A percentile compares a stretch with the other conserved stretches of the same genome.
Evolutionary conservation across 1,284 basidiomycete species (phyloP).

Genomic region (Coriolopsis trogii): DNA sequence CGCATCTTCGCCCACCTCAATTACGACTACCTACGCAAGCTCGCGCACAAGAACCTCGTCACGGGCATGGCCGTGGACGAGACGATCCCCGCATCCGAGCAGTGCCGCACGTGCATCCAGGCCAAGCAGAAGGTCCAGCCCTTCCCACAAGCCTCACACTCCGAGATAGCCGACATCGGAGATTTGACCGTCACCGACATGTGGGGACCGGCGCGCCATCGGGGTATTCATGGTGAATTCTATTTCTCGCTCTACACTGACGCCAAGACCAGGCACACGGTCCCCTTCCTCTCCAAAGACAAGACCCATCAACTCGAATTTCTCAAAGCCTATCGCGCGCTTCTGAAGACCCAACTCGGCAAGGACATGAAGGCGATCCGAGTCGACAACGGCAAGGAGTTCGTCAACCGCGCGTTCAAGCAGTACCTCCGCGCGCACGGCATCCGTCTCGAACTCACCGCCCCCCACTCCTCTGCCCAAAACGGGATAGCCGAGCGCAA

Average conservation of each 20-base stretch:
- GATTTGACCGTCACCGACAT: conserved; percentile 40
- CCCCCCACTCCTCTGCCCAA: conserved; percentile 5
- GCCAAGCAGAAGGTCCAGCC: not conserved
- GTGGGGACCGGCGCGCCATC: conserved; percentile 38
- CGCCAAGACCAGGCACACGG: conserved; percentile 19
- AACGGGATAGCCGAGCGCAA: conserved; percentile 5
- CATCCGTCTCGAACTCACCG: not conserved
- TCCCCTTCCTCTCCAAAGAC: conserved; percentile 22
- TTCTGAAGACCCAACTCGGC: conserved; percentile 13
- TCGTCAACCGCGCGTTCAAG: conserved; percentile 10
- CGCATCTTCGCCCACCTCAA: conserved; percentile 2
- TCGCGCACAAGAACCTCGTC: not conserved
- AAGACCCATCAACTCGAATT: conserved; percentile 28
- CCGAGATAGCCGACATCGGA: conserved; percentile 29
- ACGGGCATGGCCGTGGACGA: conserved; percentile 5
- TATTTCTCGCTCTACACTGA: conserved; percentile 36
- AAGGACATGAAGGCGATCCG: conserved; percentile 24
- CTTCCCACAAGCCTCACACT: conserved; percentile 12
- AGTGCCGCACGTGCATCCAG: conserved; percentile 6
- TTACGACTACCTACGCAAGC: not conserved
- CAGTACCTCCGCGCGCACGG: conserved; percentile 12
- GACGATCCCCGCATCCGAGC: conserved; percentile 1
- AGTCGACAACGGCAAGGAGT: conserved; percentile 37
- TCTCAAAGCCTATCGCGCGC: conserved; percentile 29
- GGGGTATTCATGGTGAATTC: conserved; percentile 26